Evolutionary conservation across 768 basidiomycete genomes (phyloP).

Genomic region (Piloderma croceum): DNA sequence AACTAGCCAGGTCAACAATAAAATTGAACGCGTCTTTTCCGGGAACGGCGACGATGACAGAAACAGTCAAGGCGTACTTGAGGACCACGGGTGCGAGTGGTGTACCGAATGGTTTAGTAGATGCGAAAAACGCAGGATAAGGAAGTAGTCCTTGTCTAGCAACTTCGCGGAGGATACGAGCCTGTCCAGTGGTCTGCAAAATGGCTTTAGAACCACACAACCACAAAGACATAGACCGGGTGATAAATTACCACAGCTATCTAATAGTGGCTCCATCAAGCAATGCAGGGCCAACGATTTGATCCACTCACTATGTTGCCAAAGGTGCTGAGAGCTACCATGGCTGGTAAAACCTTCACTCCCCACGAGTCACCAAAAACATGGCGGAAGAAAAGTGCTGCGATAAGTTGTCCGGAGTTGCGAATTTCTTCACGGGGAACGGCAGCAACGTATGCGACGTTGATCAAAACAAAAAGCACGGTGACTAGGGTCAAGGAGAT

Average conservation of each 20-base stretch:
- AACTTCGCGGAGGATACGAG: conserved; percentile 45
- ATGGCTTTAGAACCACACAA: too few species aligned
- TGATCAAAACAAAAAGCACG: conserved; percentile 42
- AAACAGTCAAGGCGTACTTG: conserved; percentile 32
- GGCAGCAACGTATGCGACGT: conserved; percentile 31
- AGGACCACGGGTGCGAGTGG: conserved; percentile 39
- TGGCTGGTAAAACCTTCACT: conserved; percentile 31
- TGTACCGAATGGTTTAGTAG: conserved; percentile 44
- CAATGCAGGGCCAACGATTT: too few species aligned
- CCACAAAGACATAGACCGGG: too few species aligned
- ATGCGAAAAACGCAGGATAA: conserved; percentile 41
- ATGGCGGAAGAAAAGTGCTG: conserved; percentile 44
- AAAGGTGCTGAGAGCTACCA: conserved; percentile 36
- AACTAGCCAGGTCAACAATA: conserved; percentile 37
- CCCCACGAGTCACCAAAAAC: conserved; percentile 39
- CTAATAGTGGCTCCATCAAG: too few species aligned
- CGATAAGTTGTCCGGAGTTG: conserved; percentile 39
- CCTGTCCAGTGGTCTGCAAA: conserved; percentile 38
- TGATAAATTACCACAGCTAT: too few species aligned
- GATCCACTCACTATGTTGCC: conserved; percentile 37
- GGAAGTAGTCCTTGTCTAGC: conserved; percentile 50
- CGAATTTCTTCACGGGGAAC: conserved; percentile 41
- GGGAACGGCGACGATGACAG: conserved; percentile 39
- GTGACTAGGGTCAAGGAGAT: conserved; percentile 43
- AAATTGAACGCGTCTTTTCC: conserved; percentile 41